These are phyloP conservation scores for Penicillium nucicola DNA, from an alignment of 495 filamentous ascomycete species.

Conservation along the genomic window DNA sequence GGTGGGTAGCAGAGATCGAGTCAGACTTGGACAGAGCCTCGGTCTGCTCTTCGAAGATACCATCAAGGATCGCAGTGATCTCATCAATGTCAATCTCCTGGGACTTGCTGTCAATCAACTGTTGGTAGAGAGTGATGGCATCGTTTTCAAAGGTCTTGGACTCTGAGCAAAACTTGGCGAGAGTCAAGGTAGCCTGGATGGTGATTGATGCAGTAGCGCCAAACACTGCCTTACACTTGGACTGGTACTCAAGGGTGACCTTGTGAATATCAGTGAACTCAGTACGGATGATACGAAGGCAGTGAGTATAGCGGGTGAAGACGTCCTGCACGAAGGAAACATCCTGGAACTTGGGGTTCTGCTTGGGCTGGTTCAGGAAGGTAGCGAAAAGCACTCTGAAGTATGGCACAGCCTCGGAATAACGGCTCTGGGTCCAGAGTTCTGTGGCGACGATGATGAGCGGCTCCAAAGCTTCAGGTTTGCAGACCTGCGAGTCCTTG, in stretches of 20 bases:
- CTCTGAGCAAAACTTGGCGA: slow-evolving; percentile 37
- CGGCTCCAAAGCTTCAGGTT: slow-evolving; percentile 33
- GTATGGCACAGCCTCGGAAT: slow-evolving; percentile 30
- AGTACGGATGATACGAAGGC: slow-evolving; percentile 28
- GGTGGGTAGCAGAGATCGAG: slow-evolving; percentile 20
- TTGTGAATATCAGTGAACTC: slow-evolving; percentile 31
- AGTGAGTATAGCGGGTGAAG: slow-evolving; percentile 32
- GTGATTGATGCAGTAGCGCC: slow-evolving; percentile 33
- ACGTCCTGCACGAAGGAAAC: slow-evolving; percentile 27
- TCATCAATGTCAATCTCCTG: slow-evolving; percentile 30
- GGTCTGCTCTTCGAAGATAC: slow-evolving; percentile 36
- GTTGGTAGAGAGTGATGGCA: slow-evolving; percentile 30
- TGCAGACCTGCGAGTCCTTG: slow-evolving; percentile 29
- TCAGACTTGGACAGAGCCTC: slow-evolving; percentile 16
- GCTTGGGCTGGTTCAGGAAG: slow-evolving; percentile 27
- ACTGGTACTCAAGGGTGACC: slow-evolving; percentile 30
- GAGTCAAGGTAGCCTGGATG: slow-evolving; percentile 31
- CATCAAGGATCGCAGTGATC: slow-evolving; percentile 31
- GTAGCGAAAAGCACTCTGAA: slow-evolving; percentile 33
- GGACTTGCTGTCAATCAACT: slow-evolving; percentile 27
- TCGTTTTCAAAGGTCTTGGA: slow-evolving; percentile 32
- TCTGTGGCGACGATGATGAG: slow-evolving; percentile 37
- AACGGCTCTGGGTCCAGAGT: slow-evolving; percentile 33
- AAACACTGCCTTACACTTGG: slow-evolving; percentile 30
- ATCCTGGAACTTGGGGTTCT: slow-evolving; percentile 28